Evolutionary conservation across 139 green algal genomes (phyloP).

Genomic region (Chlorella sp.): DNA sequence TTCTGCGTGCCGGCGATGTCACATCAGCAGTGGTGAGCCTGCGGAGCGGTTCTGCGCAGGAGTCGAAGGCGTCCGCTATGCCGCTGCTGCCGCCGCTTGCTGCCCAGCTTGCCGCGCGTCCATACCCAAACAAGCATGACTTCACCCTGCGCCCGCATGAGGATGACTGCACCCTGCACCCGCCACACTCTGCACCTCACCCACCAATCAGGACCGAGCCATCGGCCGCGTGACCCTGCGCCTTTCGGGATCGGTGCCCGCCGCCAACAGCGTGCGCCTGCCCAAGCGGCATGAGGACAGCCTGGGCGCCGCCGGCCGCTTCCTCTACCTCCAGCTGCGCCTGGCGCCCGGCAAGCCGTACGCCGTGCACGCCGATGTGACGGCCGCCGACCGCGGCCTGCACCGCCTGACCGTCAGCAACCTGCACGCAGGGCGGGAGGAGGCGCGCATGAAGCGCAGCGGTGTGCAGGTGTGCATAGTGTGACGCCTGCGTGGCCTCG

Average conservation of each 20-base stretch:
- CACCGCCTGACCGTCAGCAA: slow-evolving; percentile 74
- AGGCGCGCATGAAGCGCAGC: slow-evolving; percentile 45
- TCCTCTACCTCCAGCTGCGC: slow-evolving; percentile 77
- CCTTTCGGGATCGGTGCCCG: slow-evolving; percentile 60
- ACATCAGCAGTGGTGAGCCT: slow-evolving; percentile 59
- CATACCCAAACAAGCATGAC: too few species aligned
- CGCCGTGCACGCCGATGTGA: slow-evolving; percentile 69
- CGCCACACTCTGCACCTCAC: too few species aligned
- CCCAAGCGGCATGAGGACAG: slow-evolving; percentile 48
- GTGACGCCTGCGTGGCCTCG: too few species aligned
- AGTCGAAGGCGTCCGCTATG: not conserved
- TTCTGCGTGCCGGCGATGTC: slow-evolving; percentile 66
- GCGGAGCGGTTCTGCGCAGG: not conserved
- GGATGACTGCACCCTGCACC: too few species aligned
- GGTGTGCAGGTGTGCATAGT: not conserved
- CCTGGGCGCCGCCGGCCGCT: slow-evolving; percentile 69
- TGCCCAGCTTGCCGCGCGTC: too few species aligned
- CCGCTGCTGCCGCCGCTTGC: slow-evolving; percentile 39
- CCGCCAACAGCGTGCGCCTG: slow-evolving; percentile 68
- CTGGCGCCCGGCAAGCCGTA: slow-evolving; percentile 61
- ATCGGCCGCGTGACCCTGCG: slow-evolving; percentile 59
- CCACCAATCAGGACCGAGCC: slow-evolving; percentile 25
- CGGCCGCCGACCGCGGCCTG: slow-evolving; percentile 53
- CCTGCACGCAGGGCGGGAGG: slow-evolving; percentile 57
- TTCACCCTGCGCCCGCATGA: too few species aligned